A percentile compares a stretch with the other conserved stretches of the same genome.
These are phyloP conservation scores for Trichoderma harzianum DNA, from an alignment of 2,329 filamentous ascomycete species.

Conservation along the genomic window DNA sequence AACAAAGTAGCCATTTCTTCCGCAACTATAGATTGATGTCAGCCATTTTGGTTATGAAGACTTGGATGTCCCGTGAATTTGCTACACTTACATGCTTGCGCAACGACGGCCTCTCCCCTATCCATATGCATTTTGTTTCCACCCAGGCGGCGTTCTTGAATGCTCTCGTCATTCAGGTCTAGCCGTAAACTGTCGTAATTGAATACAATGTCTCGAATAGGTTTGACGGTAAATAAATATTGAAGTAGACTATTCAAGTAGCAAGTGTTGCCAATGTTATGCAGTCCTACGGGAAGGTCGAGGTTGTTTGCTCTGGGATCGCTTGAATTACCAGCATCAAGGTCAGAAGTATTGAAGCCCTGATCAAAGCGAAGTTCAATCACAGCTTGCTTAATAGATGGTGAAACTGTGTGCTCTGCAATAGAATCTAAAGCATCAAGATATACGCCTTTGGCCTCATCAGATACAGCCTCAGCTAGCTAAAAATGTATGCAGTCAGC, in stretches of 20 bases:
- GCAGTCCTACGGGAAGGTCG: conserved; percentile 76
- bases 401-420: conserved; percentile 29
- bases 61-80: not conserved
- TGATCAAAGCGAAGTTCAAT: conserved; percentile 25
- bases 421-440: conserved; percentile 37
- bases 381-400: conserved; percentile 27
- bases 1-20: conserved; percentile 70
- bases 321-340: not conserved
- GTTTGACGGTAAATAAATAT: conserved; percentile 86
- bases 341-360: conserved; percentile 10
- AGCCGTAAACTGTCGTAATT: conserved; percentile 70
- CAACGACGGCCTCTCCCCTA: conserved; percentile 57
- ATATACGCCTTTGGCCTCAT: conserved; percentile 31
- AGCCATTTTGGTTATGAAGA: not conserved
- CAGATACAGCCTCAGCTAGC: conserved; percentile 28
- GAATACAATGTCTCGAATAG: conserved; percentile 76
- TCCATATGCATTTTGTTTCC: conserved; percentile 53
- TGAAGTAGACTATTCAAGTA: conserved; percentile 96
- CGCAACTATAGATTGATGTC: conserved; percentile 54
- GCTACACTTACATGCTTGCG: conserved; percentile 70
- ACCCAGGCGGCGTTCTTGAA: conserved; percentile 70
- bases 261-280: conserved; percentile 96
- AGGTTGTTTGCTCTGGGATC: conserved; percentile 29
- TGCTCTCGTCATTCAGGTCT: conserved; percentile 59
- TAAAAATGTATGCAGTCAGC: conserved; percentile 13